Conservation (phyloP, 345 rosid species). For the Acer campestre region DNA sequence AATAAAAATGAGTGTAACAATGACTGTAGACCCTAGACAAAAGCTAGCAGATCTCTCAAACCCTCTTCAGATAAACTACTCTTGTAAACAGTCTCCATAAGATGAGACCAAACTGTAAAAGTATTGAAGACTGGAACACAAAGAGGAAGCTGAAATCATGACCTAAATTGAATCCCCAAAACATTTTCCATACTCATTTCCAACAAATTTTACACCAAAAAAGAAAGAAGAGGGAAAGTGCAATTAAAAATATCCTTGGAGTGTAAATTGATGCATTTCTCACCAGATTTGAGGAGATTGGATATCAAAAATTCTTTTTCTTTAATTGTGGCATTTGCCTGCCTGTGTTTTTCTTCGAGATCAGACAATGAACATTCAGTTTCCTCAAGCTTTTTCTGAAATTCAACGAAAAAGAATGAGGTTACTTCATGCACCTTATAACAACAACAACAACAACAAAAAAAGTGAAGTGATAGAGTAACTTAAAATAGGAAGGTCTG, state of each 20-base stretch:
- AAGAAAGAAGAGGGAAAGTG: background rate
- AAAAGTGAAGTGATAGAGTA: background rate
- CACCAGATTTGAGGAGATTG: slow-evolving; percentile 89
- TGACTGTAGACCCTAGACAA: background rate
- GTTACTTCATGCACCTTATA: slow-evolving; percentile 17
- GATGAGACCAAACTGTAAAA: slow-evolving; percentile 1
- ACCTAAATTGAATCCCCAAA: background rate
- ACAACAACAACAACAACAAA: slow-evolving; percentile 14
- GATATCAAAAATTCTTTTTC: slow-evolving; percentile 89
- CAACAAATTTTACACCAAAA: background rate
- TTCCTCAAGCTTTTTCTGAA: slow-evolving; percentile 87
- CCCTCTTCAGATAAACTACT: background rate
- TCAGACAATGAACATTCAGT: slow-evolving; percentile 79
- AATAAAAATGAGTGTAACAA: background rate
- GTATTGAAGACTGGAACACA: background rate
- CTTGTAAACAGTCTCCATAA: background rate
- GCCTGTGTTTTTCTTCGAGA: slow-evolving; percentile 92
- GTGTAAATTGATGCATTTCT: slow-evolving; percentile 15
- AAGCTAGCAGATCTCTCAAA: background rate
- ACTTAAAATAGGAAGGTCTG: background rate
- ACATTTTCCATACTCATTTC: background rate
- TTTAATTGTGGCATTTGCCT: slow-evolving; percentile 89
- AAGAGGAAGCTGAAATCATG: background rate
- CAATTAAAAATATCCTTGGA: slow-evolving; percentile 1
- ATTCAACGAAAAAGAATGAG: slow-evolving; percentile 23